Percentiles rank a stretch among this genome's conserved stretches.
Conservation (phyloP, 441 rosid genomes). For the Bruguiera hainesii region DNA sequence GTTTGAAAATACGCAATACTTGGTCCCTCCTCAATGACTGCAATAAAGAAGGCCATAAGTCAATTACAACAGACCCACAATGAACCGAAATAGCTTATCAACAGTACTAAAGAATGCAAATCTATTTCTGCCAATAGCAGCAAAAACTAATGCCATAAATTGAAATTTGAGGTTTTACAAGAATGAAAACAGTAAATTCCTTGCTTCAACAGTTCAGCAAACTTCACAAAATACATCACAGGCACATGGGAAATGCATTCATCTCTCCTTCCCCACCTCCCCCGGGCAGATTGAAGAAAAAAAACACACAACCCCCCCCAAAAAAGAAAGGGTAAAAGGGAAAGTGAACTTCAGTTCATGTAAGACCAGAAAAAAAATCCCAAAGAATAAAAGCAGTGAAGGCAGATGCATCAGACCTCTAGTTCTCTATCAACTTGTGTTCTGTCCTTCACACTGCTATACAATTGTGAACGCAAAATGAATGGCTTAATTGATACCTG, state of each 20-base stretch:
- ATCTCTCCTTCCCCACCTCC: too few relatives aligned
- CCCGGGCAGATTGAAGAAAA: too few relatives aligned
- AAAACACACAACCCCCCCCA: too few relatives aligned
- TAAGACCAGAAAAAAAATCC: too few relatives aligned
- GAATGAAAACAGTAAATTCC: too few relatives aligned
- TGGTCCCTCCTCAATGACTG: conserved; percentile 75
- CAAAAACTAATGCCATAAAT: not conserved
- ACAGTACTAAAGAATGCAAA: not conserved
- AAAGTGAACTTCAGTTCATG: too few relatives aligned
- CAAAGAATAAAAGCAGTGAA: too few relatives aligned
- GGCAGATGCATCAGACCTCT: conserved; percentile 46
- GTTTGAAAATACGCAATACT: conserved; percentile 73
- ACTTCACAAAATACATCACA: not conserved
- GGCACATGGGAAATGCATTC: not conserved
- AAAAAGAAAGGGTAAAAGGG: too few relatives aligned
- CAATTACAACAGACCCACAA: not conserved
- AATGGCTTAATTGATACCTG: conserved; percentile 77
- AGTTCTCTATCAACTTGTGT: conserved; percentile 90
- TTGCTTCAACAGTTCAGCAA: too few relatives aligned
- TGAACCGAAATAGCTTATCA: not conserved
- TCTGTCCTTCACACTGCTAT: conserved; percentile 83
- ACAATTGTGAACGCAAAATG: conserved; percentile 77
- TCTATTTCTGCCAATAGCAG: not conserved
- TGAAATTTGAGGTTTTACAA: not conserved
- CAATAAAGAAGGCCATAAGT: conserved; percentile 11